Evolutionary conservation across 1,139 yeast genomes (phyloP), one percentile per base, ranked within the genome.

Genomic region (Groenewaldozyma auringiensis): DNA sequence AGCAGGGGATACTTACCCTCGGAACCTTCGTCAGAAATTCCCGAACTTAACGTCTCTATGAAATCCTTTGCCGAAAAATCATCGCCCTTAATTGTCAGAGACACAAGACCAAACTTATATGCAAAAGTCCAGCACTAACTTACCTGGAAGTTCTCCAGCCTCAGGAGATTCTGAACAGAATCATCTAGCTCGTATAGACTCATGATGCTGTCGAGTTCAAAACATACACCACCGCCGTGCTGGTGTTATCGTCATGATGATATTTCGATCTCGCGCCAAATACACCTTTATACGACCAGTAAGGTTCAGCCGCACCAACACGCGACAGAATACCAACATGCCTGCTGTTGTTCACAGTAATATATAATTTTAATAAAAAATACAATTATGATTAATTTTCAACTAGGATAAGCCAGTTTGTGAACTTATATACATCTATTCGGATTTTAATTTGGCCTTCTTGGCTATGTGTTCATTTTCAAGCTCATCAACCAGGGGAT

Each of bases 31-130:
- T 75, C 61, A 32, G 76, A 69, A 53, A 82, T 84, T 57, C 82
- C 88, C 56, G 80, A 79, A 51, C 94, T 79, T 54, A 92, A 70
- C 59, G 79, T 83, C 61, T 89, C 95, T 21, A 92, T 79, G 62
- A 92, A 89, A 46, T 85, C 92, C 53, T 83, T 76, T 6, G 85
- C 87, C 0, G 92, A 76, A 50, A 78, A 73, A 47, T 69, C 89
- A 65, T 71, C 81, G 11, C 29, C 29, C 29, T 25, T 8, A 25
- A n/a, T n/a, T n/a, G n/a, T n/a, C n/a, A n/a, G n/a, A n/a, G n/a
- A n/a, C n/a, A n/a, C n/a, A n/a, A n/a, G n/a, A n/a, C n/a, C n/a
- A n/a, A n/a, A n/a, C 13, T 27, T 13, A 13, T 27, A 13, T n/a
- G n/a, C n/a, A n/a, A n/a, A 13, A 9, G 13, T 13, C 11, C 13